Conservation (phyloP, 2,329 filamentous ascomycete species). For the Helminthosporium solani region DNA sequence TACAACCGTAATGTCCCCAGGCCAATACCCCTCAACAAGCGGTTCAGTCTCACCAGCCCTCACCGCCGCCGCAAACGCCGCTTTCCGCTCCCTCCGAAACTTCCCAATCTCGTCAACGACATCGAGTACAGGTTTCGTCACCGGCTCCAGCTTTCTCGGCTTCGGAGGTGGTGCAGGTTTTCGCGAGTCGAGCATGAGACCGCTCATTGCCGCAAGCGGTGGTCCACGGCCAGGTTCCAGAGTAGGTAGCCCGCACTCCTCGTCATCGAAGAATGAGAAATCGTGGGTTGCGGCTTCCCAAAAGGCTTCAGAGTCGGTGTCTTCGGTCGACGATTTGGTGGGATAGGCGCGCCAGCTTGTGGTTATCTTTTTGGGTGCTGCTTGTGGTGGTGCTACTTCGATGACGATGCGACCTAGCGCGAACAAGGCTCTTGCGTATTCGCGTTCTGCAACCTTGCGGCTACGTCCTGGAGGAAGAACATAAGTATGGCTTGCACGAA, state of each 20-base stretch:
- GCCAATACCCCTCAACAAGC: conserved; percentile 59
- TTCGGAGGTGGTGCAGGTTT: conserved; percentile 12
- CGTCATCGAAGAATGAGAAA: conserved; percentile 62
- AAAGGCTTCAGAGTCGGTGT: conserved; percentile 59
- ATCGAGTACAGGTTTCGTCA: conserved; percentile 41
- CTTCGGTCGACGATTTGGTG: conserved; percentile 59
- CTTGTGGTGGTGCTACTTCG: conserved; percentile 44
- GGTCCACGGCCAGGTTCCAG: conserved; percentile 47
- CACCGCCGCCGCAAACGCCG: conserved; percentile 47
- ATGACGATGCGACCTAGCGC: conserved; percentile 57
- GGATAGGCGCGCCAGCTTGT: conserved; percentile 49
- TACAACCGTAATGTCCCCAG: conserved; percentile 60
- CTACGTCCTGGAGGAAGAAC: conserved; percentile 58
- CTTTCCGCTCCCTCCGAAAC: conserved; percentile 56
- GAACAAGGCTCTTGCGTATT: conserved; percentile 55
- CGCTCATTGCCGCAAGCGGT: conserved; percentile 50
- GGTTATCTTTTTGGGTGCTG: conserved; percentile 37
- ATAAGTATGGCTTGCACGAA: conserved; percentile 58
- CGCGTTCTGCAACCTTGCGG: conserved; percentile 50
- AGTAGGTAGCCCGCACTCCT: conserved; percentile 55
- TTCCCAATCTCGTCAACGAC: conserved; percentile 55
- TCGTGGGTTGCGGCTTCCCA: conserved; percentile 61
- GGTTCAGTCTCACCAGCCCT: conserved; percentile 31
- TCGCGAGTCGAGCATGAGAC: conserved; percentile 37
- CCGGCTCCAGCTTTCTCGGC: conserved; percentile 3